Evolutionary conservation across 768 basidiomycete species (phyloP).

Genomic region (Panus rudis): DNA sequence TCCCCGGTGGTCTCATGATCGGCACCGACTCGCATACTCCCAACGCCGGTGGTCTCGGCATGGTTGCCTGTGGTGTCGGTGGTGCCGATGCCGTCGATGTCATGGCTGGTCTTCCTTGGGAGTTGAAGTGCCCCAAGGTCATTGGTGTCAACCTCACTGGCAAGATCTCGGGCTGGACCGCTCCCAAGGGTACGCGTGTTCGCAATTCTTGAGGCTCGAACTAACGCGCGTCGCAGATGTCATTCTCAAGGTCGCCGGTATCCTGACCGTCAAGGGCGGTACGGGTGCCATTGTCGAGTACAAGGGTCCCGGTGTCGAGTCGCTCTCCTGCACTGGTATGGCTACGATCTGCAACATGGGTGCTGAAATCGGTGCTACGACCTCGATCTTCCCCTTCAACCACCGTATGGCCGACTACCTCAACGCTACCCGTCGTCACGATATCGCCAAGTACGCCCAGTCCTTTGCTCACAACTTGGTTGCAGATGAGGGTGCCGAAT

Average conservation of each 20-base stretch:
- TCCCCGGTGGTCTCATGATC: constrained; percentile 99
- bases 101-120: constrained; percentile 98
- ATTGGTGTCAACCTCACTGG: constrained; percentile 97
- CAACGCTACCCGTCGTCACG: constrained; percentile 85
- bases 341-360: constrained; percentile 99
- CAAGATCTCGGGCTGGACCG: constrained; percentile 94
- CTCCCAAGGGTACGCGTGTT: constrained; percentile 73
- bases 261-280: constrained; percentile 98
- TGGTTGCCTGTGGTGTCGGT: constrained; percentile 99
- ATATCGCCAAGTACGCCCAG: constrained; percentile 85
- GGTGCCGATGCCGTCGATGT: constrained; percentile 99
- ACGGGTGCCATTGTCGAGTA: constrained; percentile 99
- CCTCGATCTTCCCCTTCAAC: constrained; percentile 99
- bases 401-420: constrained; percentile 89
- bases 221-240: constrained; percentile 53
- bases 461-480: constrained; percentile 85
- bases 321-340: constrained; percentile 97
- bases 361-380: constrained; percentile 98
- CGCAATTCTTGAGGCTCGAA: not conserved
- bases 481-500: constrained; percentile 84
- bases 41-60: constrained; percentile 98
- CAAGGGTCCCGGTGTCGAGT: constrained; percentile 89
- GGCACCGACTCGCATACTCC: constrained; percentile 99
- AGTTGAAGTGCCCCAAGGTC: constrained; percentile 98
- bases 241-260: constrained; percentile 98